phyloP scores from a whole-genome alignment of 2,329 filamentous ascomycete genomes.

The Pseudofabraea citricarpa region DNA sequence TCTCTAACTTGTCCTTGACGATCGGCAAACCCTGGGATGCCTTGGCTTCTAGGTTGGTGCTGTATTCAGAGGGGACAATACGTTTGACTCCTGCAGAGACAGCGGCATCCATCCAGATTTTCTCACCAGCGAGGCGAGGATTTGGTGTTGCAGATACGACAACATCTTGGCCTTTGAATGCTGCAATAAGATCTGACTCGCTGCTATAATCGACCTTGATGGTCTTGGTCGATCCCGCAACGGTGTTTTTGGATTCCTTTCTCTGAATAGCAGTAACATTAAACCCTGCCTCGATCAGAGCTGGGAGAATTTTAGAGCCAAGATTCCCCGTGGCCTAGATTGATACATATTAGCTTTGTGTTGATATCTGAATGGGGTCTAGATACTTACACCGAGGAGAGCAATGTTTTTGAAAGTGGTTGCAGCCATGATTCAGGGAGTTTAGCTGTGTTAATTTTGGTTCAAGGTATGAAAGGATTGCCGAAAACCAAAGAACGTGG shows the following conservation, averaged over 20 bases:
- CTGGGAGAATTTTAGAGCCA: slow-evolving; percentile 8
- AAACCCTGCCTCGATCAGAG: slow-evolving; percentile 11
- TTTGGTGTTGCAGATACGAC: slow-evolving; percentile 10
- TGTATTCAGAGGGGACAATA: neutral
- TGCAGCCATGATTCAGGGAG: neutral
- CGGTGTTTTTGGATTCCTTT: slow-evolving; percentile 8
- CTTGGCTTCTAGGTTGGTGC: neutral
- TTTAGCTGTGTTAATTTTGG: neutral
- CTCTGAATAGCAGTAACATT: slow-evolving; percentile 12
- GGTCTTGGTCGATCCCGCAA: slow-evolving; percentile 3
- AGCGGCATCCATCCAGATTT: slow-evolving; percentile 2
- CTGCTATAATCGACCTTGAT: slow-evolving; percentile 10
- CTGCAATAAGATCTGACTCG: slow-evolving; percentile 4
- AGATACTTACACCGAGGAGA: slow-evolving; percentile 7
- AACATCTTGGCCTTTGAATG: slow-evolving; percentile 12
- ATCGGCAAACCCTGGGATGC: neutral
- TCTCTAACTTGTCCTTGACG: neutral
- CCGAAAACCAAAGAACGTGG: neutral
- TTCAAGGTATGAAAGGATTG: neutral
- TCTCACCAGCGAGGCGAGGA: slow-evolving; percentile 9
- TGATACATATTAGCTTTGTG: neutral
- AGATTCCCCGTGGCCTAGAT: slow-evolving; percentile 11
- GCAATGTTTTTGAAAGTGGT: slow-evolving; percentile 10
- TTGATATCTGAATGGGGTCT: neutral
- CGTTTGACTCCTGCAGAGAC: neutral